Percentiles rank a stretch among this genome's conserved stretches.
phyloP scores from a whole-genome alignment of 331 rosid species.

The Quercus tomentella region DNA sequence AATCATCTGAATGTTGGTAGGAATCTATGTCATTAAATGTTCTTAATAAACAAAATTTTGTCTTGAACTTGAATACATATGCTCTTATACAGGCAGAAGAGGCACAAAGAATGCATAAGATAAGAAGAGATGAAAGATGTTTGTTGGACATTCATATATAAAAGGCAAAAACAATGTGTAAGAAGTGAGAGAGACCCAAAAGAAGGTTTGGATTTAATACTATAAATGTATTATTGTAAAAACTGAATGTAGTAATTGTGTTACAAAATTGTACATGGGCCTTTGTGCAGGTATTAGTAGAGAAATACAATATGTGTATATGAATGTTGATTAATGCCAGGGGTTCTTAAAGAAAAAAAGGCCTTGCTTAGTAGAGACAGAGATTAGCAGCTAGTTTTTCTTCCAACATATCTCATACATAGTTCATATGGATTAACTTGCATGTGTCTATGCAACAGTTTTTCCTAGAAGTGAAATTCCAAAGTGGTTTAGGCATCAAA shows the following conservation, averaged over 20 bases:
- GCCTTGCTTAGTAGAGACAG: background rate
- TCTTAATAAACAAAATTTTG: too few species aligned
- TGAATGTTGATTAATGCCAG: background rate
- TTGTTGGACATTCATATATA: constrained; percentile 44
- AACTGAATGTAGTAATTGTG: too few species aligned
- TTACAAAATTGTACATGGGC: too few species aligned
- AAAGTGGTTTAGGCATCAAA: too few species aligned
- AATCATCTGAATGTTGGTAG: too few species aligned
- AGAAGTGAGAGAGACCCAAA: constrained; percentile 78
- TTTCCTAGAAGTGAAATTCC: too few species aligned
- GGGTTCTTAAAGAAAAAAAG: background rate
- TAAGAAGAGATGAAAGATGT: constrained; percentile 63
- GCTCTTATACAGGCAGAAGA: constrained; percentile 56
- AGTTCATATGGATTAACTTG: background rate
- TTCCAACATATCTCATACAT: background rate
- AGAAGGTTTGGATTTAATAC: constrained; percentile 48
- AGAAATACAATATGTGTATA: background rate
- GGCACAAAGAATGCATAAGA: constrained; percentile 58
- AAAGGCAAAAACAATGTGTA: constrained; percentile 72
- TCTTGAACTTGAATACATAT: background rate
- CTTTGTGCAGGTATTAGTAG: too few species aligned
- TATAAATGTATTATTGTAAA: background rate
- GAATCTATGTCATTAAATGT: too few species aligned
- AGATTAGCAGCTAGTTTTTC: background rate
- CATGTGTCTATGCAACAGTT: background rate